Conservation (phyloP, 2,329 filamentous ascomycete species). For the Lecanicillium sp. region DNA sequence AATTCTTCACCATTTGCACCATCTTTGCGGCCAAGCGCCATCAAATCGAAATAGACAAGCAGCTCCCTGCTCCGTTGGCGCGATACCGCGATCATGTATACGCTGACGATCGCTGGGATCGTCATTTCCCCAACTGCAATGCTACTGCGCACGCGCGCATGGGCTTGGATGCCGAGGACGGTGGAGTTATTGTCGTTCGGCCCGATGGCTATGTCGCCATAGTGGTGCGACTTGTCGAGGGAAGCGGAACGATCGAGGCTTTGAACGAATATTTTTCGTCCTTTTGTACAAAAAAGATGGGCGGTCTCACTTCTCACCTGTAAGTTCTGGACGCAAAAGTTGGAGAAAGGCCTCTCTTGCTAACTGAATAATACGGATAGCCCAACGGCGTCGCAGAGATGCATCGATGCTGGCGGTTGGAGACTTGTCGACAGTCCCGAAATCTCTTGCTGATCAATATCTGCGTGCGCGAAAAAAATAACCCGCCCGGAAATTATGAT, state of each 20-base stretch:
- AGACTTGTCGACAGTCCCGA: neutral
- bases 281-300: conserved; percentile 60
- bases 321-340: conserved; percentile 13
- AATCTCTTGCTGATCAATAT: conserved; percentile 1
- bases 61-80: conserved; percentile 64
- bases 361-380: neutral
- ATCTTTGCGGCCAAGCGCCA: conserved; percentile 64
- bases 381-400: neutral
- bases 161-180: conserved; percentile 66
- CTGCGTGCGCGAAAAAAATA: too few species aligned
- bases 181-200: conserved; percentile 75
- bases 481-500: too few species aligned
- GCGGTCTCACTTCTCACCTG: conserved; percentile 25
- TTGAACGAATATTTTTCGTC: conserved; percentile 76
- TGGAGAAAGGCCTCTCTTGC: neutral
- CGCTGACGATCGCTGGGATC: conserved; percentile 75
- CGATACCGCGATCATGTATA: conserved; percentile 80
- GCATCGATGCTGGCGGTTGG: conserved; percentile 2
- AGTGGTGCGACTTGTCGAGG: conserved; percentile 67
- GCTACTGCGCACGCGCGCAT: conserved; percentile 82
- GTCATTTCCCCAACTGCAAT: conserved; percentile 59
- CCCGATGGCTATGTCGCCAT: conserved; percentile 84
- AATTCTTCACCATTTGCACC: conserved; percentile 73
- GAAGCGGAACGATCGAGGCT: conserved; percentile 71
- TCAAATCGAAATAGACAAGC: conserved; percentile 64